Evolutionary conservation across 148 eudicot genomes (phyloP).

Genomic region (Fagopyrum homotropicum): DNA sequence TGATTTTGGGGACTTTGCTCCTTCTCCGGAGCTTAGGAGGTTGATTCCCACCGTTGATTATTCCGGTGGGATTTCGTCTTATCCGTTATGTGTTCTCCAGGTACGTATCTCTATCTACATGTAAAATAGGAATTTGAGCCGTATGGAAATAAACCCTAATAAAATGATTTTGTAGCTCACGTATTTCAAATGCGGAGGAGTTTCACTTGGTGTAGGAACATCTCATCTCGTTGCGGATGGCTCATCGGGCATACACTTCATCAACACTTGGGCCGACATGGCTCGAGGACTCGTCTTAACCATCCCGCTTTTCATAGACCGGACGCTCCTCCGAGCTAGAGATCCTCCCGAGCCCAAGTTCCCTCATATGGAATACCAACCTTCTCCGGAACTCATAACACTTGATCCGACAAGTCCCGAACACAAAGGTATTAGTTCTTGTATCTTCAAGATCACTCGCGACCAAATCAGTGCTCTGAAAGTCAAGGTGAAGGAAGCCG

Average conservation of each 20-base stretch:
- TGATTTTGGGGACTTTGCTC: slow-evolving; percentile 17
- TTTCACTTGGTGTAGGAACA: slow-evolving; percentile 15
- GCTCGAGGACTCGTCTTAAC: slow-evolving; percentile 19
- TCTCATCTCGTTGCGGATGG: slow-evolving; percentile 23
- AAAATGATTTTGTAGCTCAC: slow-evolving; percentile 17
- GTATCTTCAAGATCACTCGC: slow-evolving; percentile 5
- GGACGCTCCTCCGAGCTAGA: slow-evolving; percentile 17
- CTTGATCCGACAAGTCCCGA: background rate
- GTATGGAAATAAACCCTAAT: too few relatives aligned
- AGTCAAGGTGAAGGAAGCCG: background rate
- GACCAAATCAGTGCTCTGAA: slow-evolving; percentile 13
- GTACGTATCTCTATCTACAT: background rate
- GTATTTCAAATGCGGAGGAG: slow-evolving; percentile 30
- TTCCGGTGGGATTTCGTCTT: slow-evolving; percentile 16
- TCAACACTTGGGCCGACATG: slow-evolving; percentile 19
- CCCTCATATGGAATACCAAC: slow-evolving; percentile 23
- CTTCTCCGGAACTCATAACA: background rate
- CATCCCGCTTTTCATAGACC: slow-evolving; percentile 15
- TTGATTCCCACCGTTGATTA: slow-evolving; percentile 16
- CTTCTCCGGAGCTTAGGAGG: slow-evolving; percentile 4
- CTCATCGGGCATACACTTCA: background rate
- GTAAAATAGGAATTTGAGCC: too few relatives aligned
- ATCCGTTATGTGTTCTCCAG: slow-evolving; percentile 14
- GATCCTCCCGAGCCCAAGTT: slow-evolving; percentile 21
- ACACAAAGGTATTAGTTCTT: background rate